Percentiles rank a stretch among this genome's conserved stretches.
phyloP scores from a whole-genome alignment of 768 basidiomycete genomes.

The Pulveroboletus sp. region DNA sequence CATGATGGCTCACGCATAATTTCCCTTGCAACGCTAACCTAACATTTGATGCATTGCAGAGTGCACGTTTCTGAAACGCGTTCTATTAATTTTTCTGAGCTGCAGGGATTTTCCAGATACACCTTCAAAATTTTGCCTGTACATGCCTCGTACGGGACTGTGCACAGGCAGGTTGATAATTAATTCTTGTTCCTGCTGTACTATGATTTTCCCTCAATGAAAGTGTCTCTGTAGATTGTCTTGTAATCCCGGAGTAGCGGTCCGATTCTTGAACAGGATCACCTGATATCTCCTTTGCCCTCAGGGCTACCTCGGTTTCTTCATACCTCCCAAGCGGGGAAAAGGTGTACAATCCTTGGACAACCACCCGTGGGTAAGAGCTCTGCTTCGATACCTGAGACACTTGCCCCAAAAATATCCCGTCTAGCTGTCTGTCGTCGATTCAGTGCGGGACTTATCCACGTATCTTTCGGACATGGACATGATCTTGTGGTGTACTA shows the following conservation, averaged over 20 bases:
- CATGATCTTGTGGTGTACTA: neutral
- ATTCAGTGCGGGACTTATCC: conserved; percentile 6
- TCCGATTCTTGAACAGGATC: conserved; percentile 21
- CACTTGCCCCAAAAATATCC: neutral
- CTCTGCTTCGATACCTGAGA: conserved; percentile 1
- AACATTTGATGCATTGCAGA: conserved; percentile 29
- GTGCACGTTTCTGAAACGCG: conserved; percentile 18
- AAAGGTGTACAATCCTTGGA: neutral
- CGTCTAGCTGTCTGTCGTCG: conserved; percentile 7
- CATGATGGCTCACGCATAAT: conserved; percentile 85
- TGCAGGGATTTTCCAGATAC: conserved; percentile 30
- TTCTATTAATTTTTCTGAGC: conserved; percentile 32
- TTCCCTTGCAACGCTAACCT: conserved; percentile 19
- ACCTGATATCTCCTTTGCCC: conserved; percentile 6
- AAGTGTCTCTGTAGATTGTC: conserved; percentile 33
- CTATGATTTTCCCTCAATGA: conserved; percentile 33
- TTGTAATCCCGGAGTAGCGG: conserved; percentile 20
- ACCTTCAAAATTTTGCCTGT: conserved; percentile 31
- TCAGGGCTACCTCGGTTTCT: neutral
- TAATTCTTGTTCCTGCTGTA: conserved; percentile 30
- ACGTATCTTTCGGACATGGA: neutral
- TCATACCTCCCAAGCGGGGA: neutral
- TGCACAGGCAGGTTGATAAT: conserved; percentile 40
- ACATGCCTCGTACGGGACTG: conserved; percentile 30
- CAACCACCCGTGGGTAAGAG: conserved; percentile 5